Percentiles rank a stretch among this genome's conserved stretches.
phyloP scores from a whole-genome alignment of 208 protist species.

The Leishmania gerbilli region DNA sequence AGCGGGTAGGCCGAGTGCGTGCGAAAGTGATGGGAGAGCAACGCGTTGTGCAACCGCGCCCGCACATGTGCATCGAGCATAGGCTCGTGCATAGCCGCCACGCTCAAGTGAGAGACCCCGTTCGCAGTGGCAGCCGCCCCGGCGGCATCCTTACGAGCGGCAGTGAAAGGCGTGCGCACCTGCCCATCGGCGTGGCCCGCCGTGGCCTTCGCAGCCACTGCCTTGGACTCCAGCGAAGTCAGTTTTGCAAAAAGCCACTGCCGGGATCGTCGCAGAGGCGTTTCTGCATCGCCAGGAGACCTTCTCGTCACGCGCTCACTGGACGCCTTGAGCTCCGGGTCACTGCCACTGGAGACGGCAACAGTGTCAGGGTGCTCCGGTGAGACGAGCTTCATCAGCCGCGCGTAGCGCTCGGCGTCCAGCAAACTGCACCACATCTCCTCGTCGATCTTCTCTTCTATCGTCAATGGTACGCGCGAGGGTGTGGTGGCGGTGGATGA shows the following conservation, averaged over 20 bases:
- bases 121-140: background rate
- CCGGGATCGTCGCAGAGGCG: background rate
- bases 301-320: background rate
- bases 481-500: background rate
- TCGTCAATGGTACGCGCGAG: background rate
- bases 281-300: background rate
- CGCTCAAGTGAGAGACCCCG: background rate
- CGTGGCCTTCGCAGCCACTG: background rate
- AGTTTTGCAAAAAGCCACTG: background rate
- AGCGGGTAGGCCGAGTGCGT: background rate
- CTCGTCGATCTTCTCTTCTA: background rate
- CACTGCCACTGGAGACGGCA: background rate
- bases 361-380: background rate
- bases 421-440: background rate
- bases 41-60: background rate
- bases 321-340: background rate
- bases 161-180: background rate
- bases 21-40: conserved; percentile 1
- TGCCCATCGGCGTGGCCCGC: background rate
- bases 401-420: background rate
- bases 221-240: background rate
- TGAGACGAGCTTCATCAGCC: background rate
- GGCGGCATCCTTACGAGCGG: background rate
- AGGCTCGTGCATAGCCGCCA: background rate
- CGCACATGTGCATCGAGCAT: background rate